phyloP scores from a whole-genome alignment of 805 yeast genomes.

The Wickerhamomyces subpelliculosus region DNA sequence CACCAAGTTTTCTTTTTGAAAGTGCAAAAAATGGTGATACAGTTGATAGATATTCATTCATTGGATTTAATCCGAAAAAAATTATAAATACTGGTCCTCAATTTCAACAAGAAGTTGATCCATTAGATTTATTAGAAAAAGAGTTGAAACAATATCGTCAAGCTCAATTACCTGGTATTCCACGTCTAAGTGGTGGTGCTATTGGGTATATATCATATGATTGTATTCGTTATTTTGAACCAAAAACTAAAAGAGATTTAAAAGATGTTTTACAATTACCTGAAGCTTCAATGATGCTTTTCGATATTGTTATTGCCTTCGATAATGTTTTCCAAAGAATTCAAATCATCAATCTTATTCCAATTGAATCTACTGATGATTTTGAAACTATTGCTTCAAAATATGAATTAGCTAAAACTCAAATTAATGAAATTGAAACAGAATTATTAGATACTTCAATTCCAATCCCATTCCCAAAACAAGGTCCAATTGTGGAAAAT shows the following conservation, averaged over 20 bases:
- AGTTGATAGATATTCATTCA: constrained; percentile 83
- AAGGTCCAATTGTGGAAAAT: constrained; percentile 58
- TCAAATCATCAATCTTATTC: constrained; percentile 80
- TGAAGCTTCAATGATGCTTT: constrained; percentile 87
- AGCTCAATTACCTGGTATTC: constrained; percentile 75
- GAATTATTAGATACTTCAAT: constrained; percentile 37
- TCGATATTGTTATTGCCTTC: constrained; percentile 83
- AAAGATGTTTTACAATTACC: constrained; percentile 82
- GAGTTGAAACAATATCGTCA: constrained; percentile 63
- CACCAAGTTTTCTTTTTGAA: constrained; percentile 78
- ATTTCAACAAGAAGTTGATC: constrained; percentile 56
- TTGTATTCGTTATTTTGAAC: constrained; percentile 95
- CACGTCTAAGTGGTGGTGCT: constrained; percentile 90
- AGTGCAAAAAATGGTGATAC: constrained; percentile 86
- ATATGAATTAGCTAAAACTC: constrained; percentile 45
- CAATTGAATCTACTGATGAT: constrained; percentile 29
- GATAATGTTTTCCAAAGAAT: constrained; percentile 93
- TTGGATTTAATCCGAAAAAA: constrained; percentile 82
- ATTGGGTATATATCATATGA: constrained; percentile 94
- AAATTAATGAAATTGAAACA: constrained; percentile 49
- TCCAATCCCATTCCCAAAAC: constrained; percentile 60
- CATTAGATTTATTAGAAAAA: constrained; percentile 63
- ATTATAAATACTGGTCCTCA: constrained; percentile 77
- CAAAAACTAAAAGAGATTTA: constrained; percentile 68
- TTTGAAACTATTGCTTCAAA: constrained; percentile 32